A percentile compares a stretch with the other conserved stretches of the same genome.
These are phyloP conservation scores for Phaffomyces opuntiae DNA, from an alignment of 805 yeast species.

Conservation along the genomic window DNA sequence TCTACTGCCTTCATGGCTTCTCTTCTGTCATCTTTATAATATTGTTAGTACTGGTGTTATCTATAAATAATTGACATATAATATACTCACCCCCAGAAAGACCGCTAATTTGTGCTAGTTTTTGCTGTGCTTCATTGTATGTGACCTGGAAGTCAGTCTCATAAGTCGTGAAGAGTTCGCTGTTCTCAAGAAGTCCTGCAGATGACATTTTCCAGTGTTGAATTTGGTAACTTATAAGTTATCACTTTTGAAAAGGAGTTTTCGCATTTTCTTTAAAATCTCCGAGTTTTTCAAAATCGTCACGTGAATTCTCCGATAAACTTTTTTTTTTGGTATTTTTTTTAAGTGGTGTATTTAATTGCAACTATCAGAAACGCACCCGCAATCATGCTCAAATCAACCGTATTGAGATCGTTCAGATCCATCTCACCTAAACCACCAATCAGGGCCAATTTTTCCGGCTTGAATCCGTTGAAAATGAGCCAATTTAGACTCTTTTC, in stretches of 20 bases:
- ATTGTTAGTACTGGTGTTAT: not conserved
- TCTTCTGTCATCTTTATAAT: slow-evolving; percentile 38
- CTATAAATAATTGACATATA: too few relatives aligned
- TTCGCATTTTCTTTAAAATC: not conserved
- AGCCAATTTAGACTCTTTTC: slow-evolving; percentile 24
- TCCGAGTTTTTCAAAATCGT: not conserved
- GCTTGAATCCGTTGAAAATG: not conserved
- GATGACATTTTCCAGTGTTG: slow-evolving; percentile 14
- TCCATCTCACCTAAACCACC: not conserved
- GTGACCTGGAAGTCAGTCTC: slow-evolving; percentile 49
- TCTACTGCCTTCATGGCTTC: slow-evolving; percentile 54
- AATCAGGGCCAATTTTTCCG: not conserved
- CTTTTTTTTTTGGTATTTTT: not conserved
- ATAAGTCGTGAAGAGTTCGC: slow-evolving; percentile 25
- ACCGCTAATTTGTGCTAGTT: slow-evolving; percentile 47
- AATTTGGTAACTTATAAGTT: too few relatives aligned
- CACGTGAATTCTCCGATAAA: not conserved
- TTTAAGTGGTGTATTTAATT: too few relatives aligned
- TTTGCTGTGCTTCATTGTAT: slow-evolving; percentile 60
- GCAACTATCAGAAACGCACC: too few relatives aligned
- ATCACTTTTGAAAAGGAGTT: slow-evolving; percentile 2
- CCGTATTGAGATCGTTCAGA: not conserved
- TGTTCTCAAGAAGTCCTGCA: slow-evolving; percentile 19
- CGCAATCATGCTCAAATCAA: not conserved
- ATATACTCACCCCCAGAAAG: slow-evolving; percentile 34